Evolutionary conservation across 2,329 filamentous ascomycete genomes (phyloP).

Genomic region (Aphanocladium album): DNA sequence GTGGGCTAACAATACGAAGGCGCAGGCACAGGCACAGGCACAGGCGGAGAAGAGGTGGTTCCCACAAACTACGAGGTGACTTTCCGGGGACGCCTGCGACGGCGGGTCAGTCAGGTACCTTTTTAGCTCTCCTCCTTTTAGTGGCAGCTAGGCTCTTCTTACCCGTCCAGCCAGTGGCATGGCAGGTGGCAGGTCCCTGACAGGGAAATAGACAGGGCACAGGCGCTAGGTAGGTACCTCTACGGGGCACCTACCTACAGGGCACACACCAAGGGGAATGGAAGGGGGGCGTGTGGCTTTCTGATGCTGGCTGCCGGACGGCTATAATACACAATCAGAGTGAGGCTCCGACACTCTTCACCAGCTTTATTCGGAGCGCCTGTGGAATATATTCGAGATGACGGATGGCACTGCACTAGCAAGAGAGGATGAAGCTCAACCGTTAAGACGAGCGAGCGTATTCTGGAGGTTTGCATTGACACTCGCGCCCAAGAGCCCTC

Average conservation of each 20-base stretch:
- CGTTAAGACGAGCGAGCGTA: background rate
- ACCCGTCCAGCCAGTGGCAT: background rate
- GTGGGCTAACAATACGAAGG: conserved; percentile 10
- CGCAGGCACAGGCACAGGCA: too few species aligned
- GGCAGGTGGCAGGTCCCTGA: background rate
- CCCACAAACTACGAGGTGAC: conserved; percentile 7
- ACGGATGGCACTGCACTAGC: background rate
- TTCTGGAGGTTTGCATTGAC: conserved; percentile 1
- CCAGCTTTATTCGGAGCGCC: too few species aligned
- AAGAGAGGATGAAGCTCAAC: background rate
- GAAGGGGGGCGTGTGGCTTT: too few species aligned
- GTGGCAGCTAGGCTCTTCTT: background rate
- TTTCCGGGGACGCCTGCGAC: background rate
- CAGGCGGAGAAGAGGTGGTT: too few species aligned
- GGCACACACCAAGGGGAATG: too few species aligned
- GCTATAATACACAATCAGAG: background rate
- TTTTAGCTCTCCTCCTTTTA: background rate
- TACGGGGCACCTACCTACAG: background rate
- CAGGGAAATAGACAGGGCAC: background rate
- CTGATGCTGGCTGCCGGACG: too few species aligned
- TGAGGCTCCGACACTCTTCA: too few species aligned
- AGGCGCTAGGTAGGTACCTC: background rate
- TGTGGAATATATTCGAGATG: background rate
- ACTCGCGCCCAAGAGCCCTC: conserved; percentile 10
- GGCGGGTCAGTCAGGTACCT: background rate